Percentiles rank a stretch among this genome's conserved stretches.
These are phyloP conservation scores for Sechiopsis laciniata DNA, from an alignment of 306 rosid genomes.

Conservation along the genomic window DNA sequence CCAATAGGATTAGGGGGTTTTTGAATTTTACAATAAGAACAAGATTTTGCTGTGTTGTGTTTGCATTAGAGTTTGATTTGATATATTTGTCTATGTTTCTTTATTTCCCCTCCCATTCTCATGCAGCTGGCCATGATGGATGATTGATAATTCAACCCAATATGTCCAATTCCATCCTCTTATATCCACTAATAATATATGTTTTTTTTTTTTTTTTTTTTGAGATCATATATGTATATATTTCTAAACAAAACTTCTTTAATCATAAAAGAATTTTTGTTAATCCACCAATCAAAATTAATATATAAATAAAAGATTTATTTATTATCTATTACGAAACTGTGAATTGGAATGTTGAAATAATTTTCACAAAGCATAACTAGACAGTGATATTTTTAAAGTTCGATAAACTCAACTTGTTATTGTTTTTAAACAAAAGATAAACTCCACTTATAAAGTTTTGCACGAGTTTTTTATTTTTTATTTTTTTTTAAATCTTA, in stretches of 20 bases:
- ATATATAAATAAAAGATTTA: no score
- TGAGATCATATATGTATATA: no score
- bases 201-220: no score
- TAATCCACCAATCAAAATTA: background rate
- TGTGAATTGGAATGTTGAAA: no score
- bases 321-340: no score
- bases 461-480: background rate
- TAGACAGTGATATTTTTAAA: no score
- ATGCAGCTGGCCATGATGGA: constrained; percentile 20
- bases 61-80: constrained; percentile 15
- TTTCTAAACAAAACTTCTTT: background rate
- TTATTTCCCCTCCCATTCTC: constrained; percentile 1
- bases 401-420: no score
- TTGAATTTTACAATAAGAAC: constrained; percentile 17
- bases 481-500: no score
- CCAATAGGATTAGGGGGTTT: background rate
- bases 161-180: background rate
- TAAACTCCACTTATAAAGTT: no score
- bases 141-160: constrained; percentile 6
- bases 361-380: no score
- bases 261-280: background rate
- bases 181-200: background rate
- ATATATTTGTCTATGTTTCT: constrained; percentile 12
- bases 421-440: no score
- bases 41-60: constrained; percentile 3